These are phyloP conservation scores for Venustampulla echinocandica DNA, from an alignment of 495 filamentous ascomycete species.

Conservation along the genomic window DNA sequence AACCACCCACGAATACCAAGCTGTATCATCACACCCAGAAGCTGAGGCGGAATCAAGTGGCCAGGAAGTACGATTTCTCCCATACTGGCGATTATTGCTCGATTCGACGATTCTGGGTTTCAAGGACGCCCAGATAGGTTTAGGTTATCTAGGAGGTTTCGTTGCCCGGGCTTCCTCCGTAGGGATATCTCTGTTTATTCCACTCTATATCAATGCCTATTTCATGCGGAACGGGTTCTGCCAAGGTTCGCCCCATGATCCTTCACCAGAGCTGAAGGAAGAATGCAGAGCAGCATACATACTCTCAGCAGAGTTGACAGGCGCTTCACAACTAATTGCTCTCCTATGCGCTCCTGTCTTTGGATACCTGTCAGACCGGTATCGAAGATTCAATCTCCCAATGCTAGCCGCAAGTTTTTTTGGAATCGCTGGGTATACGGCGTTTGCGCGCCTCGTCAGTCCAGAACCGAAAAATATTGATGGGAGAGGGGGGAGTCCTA, in stretches of 20 bases:
- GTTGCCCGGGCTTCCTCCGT: slow-evolving; percentile 95
- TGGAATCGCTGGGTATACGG: slow-evolving; percentile 67
- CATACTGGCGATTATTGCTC: slow-evolving; percentile 44
- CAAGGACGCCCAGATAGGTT: slow-evolving; percentile 62
- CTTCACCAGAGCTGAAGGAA: slow-evolving; percentile 60
- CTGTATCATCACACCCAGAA: slow-evolving; percentile 1
- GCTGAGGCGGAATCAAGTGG: not conserved
- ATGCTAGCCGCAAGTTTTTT: slow-evolving; percentile 60
- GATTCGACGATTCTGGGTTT: slow-evolving; percentile 67
- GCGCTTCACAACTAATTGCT: slow-evolving; percentile 77
- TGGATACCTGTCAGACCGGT: slow-evolving; percentile 63
- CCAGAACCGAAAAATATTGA: slow-evolving; percentile 56
- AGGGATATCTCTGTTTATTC: slow-evolving; percentile 88
- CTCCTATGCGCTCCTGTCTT: slow-evolving; percentile 79
- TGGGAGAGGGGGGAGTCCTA: slow-evolving; percentile 49
- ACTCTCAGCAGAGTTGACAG: slow-evolving; percentile 74
- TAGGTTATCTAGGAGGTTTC: slow-evolving; percentile 90
- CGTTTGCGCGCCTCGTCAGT: slow-evolving; percentile 59
- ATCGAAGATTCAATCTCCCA: slow-evolving; percentile 57
- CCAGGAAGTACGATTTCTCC: slow-evolving; percentile 22
- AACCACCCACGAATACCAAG: slow-evolving; percentile 14
- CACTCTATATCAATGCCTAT: slow-evolving; percentile 81
- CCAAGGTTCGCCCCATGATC: slow-evolving; percentile 47
- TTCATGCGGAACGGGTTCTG: slow-evolving; percentile 79
- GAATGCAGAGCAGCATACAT: slow-evolving; percentile 79